Conservation (phyloP, 495 filamentous ascomycete species). For the Talaromyces ruber region DNA sequence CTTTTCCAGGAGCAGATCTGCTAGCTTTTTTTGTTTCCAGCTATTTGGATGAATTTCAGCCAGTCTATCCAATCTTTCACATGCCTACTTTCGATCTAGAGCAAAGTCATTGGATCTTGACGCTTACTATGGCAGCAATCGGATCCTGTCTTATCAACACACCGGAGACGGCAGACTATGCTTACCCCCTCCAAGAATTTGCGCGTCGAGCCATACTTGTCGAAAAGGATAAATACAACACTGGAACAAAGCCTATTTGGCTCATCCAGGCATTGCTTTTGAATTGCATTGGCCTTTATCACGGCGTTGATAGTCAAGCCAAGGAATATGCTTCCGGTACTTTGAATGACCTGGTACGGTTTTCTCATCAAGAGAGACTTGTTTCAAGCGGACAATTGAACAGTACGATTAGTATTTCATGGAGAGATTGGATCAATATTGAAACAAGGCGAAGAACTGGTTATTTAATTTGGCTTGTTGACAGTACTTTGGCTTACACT, state of each 20-base stretch:
- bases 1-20: constrained; percentile 24
- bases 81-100: constrained; percentile 29
- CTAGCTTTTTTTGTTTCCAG: constrained; percentile 24
- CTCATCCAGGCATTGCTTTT: constrained; percentile 29
- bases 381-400: constrained; percentile 3
- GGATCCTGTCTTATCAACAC: constrained; percentile 29
- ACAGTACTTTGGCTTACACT: constrained; percentile 36
- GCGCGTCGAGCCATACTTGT: constrained; percentile 29
- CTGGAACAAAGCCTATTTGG: constrained; percentile 18
- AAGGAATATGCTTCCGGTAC: constrained; percentile 16
- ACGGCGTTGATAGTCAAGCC: constrained; percentile 23
- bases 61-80: constrained; percentile 39
- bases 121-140: constrained; percentile 34
- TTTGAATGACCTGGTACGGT: constrained; percentile 25
- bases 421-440: constrained; percentile 8
- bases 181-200: constrained; percentile 34
- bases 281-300: constrained; percentile 33
- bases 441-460: constrained; percentile 32
- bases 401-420: not conserved
- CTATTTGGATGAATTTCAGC: constrained; percentile 33
- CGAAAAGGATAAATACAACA: constrained; percentile 23
- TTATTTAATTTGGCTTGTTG: constrained; percentile 41
- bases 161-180: constrained; percentile 18
- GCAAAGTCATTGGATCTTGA: constrained; percentile 32
- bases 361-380: constrained; percentile 19